These are phyloP conservation scores for Trifolium repens DNA, from an alignment of 306 rosid species.

Conservation along the genomic window DNA sequence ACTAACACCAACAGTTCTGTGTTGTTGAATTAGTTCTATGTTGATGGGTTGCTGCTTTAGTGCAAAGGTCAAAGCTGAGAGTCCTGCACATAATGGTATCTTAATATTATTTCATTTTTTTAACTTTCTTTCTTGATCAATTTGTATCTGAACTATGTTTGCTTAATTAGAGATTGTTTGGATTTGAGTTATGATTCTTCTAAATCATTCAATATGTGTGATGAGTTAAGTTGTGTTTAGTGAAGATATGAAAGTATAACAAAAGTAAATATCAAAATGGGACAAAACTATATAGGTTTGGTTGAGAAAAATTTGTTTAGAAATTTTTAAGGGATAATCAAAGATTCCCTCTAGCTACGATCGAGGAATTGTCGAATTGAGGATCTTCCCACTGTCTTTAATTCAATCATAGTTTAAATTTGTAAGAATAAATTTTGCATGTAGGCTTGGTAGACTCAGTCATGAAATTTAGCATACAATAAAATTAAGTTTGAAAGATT, in stretches of 20 bases:
- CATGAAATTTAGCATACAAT: neutral
- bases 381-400: neutral
- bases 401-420: conserved; percentile 7
- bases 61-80: conserved; percentile 87
- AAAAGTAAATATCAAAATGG: neutral
- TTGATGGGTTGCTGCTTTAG: conserved; percentile 87
- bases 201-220: conserved; percentile 11
- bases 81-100: conserved; percentile 78
- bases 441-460: neutral
- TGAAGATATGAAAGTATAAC: neutral
- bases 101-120: neutral
- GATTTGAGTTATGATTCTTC: conserved; percentile 15
- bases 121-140: conserved; percentile 23
- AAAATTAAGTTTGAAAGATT: neutral
- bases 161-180: conserved; percentile 10
- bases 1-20: conserved; percentile 22
- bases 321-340: neutral
- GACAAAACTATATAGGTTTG: conserved; percentile 2
- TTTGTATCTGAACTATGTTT: conserved; percentile 18
- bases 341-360: neutral
- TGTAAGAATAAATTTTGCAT: conserved; percentile 8
- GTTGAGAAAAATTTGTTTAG: conserved; percentile 1
- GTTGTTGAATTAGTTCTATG: conserved; percentile 30
- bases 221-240: conserved; percentile 17
- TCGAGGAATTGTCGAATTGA: neutral